Evolutionary conservation across 2,329 filamentous ascomycete species (phyloP), one percentile per base, ranked within the genome.

Genomic region (Didymella arachidicola): DNA sequence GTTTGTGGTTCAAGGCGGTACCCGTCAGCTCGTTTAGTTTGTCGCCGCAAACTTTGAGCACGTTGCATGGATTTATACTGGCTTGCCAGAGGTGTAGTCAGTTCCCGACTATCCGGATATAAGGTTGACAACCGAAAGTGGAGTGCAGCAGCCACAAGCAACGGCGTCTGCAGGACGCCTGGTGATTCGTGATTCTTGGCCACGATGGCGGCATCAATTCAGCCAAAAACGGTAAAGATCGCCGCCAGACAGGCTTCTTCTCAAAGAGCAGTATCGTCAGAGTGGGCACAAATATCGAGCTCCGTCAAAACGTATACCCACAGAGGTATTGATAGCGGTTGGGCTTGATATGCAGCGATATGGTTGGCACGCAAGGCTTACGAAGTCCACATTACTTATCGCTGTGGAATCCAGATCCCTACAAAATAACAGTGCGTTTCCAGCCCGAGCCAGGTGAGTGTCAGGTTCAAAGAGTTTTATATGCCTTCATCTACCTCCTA

Each of bases 221-320:
- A 32, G 44, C 59, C 54, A n/a, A 41, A 49, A 32, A 22, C 12
- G 49, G 62, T 14, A 22, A 52, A 34, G 57, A 60, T 60, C 48
- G 14, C n/a, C 59, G 16, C 30, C 14, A 14, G 12, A 55, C 6
- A 49, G 29, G 3, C 27, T 26, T n/a, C 45, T 11, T 38, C 19
- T 42, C n/a, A 19, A 26, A 22, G 18, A 52, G 48, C 45, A 46
- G 12, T 11, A 11, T 34, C 45, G 60, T 59, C 59, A 62, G 47
- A 45, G 53, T 60, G 54, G 60, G 49, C 49, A 60, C 45, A 22
- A 22, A 64, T 60, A 53, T 53, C 62, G 62, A 62, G 59, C 62
- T 64, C 38, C 38, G 16, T 29, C 11, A 19, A 18, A 29, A 27
- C 52, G 22, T 22, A n/a, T 32, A 36, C 42, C 26, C 16, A 25